Evolutionary conservation across 805 yeast species (phyloP).

Genomic region (Cyberlindnera mycetangii): DNA sequence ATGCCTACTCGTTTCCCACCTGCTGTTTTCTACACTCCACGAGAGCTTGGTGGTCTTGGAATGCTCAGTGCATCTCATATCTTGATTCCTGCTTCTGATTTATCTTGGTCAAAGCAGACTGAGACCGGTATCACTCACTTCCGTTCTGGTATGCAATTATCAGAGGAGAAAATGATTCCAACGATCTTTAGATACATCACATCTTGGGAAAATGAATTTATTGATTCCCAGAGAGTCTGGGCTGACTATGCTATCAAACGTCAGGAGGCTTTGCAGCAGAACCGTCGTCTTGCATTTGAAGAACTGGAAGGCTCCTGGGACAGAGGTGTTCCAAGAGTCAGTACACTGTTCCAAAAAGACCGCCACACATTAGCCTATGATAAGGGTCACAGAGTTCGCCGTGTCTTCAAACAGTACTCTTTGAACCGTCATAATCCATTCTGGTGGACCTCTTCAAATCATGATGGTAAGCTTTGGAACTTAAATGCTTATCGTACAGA

Average conservation of each 20-base stretch:
- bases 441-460: conserved; percentile 95
- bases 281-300: conserved; percentile 84
- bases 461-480: conserved; percentile 96
- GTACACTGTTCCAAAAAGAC: conserved; percentile 92
- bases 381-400: conserved; percentile 85
- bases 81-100: conserved; percentile 88
- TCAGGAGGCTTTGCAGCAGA: conserved; percentile 80
- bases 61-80: conserved; percentile 98
- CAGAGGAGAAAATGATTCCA: conserved; percentile 80
- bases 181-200: conserved; percentile 90
- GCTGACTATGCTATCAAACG: conserved; percentile 92
- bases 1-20: conserved; percentile 99
- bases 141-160: conserved; percentile 87
- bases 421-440: conserved; percentile 78
- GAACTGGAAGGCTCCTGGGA: conserved; percentile 96
- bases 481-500: conserved; percentile 89
- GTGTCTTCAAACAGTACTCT: conserved; percentile 72
- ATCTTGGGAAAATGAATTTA: conserved; percentile 94
- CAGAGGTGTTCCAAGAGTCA: conserved; percentile 93
- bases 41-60: conserved; percentile 95
- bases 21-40: conserved; percentile 96
- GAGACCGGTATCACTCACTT: conserved; percentile 94
- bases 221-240: conserved; percentile 96
- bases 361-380: conserved; percentile 93
- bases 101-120: conserved; percentile 88